phyloP scores from a whole-genome alignment of 306 rosid genomes.

The Prunus mira region DNA sequence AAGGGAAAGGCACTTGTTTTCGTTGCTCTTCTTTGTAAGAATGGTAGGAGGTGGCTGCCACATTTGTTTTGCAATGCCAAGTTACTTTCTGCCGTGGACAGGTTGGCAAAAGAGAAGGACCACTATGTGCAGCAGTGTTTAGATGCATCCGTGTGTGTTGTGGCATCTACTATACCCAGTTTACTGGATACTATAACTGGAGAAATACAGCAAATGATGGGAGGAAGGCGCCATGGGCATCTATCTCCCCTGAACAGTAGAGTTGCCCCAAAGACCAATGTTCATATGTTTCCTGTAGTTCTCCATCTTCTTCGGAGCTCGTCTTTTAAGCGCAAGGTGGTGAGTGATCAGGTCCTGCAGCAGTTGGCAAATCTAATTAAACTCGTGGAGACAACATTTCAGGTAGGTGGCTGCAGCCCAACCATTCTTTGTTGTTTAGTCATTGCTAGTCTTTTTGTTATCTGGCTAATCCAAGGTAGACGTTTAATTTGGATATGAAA shows the following conservation, averaged over 20 bases:
- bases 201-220: conserved; percentile 87
- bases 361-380: conserved; percentile 78
- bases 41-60: conserved; percentile 87
- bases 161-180: conserved; percentile 71
- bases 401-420: conserved; percentile 47
- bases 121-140: conserved; percentile 68
- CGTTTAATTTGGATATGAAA: not conserved
- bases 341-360: conserved; percentile 60
- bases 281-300: conserved; percentile 84
- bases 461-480: not conserved
- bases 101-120: conserved; percentile 89
- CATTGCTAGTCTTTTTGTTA: not conserved
- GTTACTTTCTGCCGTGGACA: conserved; percentile 85
- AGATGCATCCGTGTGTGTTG: conserved; percentile 68
- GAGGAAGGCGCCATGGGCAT: conserved; percentile 90
- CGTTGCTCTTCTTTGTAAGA: conserved; percentile 84
- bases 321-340: conserved; percentile 81
- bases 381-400: conserved; percentile 82
- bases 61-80: conserved; percentile 83
- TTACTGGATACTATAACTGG: conserved; percentile 75
- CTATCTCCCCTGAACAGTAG: conserved; percentile 66
- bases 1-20: conserved; percentile 84
- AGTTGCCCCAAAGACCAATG: conserved; percentile 73
- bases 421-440: conserved; percentile 8
- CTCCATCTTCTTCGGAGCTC: conserved; percentile 92